Conservation (phyloP, 306 rosid species). For the Betula pendula region DNA sequence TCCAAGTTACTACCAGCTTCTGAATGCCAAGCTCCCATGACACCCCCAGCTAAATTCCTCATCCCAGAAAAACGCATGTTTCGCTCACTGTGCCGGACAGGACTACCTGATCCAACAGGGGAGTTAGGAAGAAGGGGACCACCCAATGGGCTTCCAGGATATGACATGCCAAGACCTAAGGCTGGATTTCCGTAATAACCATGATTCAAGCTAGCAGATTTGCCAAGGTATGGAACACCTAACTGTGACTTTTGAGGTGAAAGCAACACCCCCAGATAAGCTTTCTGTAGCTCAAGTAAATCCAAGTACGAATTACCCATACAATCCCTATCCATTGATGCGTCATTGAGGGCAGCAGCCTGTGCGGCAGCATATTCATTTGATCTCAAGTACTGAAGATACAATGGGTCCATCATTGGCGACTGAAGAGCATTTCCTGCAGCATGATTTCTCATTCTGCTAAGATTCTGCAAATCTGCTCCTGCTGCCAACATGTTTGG, state of each 20-base stretch:
- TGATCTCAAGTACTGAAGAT: constrained; percentile 83
- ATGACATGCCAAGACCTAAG: constrained; percentile 73
- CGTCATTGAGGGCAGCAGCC: constrained; percentile 69
- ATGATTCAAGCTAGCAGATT: constrained; percentile 69
- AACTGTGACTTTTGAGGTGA: constrained; percentile 89
- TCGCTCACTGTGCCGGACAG: constrained; percentile 76
- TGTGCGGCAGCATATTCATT: constrained; percentile 79
- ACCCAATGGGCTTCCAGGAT: constrained; percentile 87
- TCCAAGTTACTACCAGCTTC: constrained; percentile 67
- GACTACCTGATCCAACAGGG: constrained; percentile 89
- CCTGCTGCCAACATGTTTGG: constrained; percentile 34
- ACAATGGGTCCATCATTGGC: constrained; percentile 77
- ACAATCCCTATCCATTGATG: constrained; percentile 65
- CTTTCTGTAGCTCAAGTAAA: constrained; percentile 81
- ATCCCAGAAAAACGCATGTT: constrained; percentile 74
- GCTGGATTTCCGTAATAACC: constrained; percentile 83
- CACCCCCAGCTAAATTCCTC: constrained; percentile 74
- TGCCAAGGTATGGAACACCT: constrained; percentile 58
- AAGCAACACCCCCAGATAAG: constrained; percentile 66
- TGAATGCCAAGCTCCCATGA: constrained; percentile 76
- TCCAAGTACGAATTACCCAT: constrained; percentile 73
- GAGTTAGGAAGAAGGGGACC: constrained; percentile 63
- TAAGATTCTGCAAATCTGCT: constrained; percentile 61
- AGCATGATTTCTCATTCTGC: constrained; percentile 70
- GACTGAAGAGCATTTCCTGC: constrained; percentile 69